These are phyloP conservation scores for Orbilia quercus DNA, from an alignment of 2,329 filamentous ascomycete species.

Conservation along the genomic window DNA sequence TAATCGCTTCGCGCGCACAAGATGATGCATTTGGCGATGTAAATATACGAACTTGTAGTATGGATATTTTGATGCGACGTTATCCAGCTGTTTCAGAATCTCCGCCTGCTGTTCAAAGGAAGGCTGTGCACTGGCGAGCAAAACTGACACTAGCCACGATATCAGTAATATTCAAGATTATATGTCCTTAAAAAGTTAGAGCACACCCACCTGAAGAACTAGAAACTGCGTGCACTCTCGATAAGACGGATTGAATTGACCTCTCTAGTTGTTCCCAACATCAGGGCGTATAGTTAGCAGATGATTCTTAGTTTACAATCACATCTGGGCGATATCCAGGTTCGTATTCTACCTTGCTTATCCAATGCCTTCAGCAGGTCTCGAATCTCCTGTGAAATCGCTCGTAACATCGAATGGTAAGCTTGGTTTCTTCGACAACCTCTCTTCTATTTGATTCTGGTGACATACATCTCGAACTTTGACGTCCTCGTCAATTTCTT, in stretches of 20 bases:
- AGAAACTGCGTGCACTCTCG: constrained; percentile 88
- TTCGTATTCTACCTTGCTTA: constrained; percentile 70
- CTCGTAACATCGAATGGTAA: background rate
- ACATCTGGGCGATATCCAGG: background rate
- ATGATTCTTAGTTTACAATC: background rate
- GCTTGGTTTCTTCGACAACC: background rate
- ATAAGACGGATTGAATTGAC: constrained; percentile 82
- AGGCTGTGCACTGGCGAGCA: constrained; percentile 76
- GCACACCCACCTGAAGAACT: constrained; percentile 69
- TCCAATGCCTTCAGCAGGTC: constrained; percentile 84
- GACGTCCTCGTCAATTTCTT: constrained; percentile 88
- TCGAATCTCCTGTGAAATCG: constrained; percentile 72
- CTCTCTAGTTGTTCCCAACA: constrained; percentile 70
- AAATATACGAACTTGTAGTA: constrained; percentile 83
- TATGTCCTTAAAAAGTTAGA: background rate
- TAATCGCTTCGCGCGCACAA: background rate
- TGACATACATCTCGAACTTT: constrained; percentile 76
- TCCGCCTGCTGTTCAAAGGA: constrained; percentile 78
- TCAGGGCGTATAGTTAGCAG: background rate
- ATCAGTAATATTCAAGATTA: constrained; percentile 23
- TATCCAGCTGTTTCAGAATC: constrained; percentile 76
- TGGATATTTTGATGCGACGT: constrained; percentile 82
- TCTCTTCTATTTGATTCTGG: constrained; percentile 52
- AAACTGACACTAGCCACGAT: constrained; percentile 70
- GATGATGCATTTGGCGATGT: background rate